Evolutionary conservation across 2,329 filamentous ascomycete genomes (phyloP), one percentile per base, ranked within the genome.

Genomic region (Penicillium sp.): DNA sequence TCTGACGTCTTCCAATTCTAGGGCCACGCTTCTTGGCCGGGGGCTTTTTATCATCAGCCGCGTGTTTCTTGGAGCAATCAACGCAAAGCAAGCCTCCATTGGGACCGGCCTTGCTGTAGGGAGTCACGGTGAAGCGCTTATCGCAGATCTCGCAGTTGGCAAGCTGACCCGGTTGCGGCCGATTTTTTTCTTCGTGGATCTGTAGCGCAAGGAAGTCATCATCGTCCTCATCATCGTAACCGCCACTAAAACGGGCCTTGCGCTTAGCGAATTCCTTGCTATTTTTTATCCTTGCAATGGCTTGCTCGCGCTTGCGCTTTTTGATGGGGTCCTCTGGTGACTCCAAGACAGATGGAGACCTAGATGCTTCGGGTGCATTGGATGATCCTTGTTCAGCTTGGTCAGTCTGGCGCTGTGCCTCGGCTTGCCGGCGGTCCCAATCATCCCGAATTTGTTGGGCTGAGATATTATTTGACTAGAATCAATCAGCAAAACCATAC

Each of bases 91-190:
- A 78, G 16, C 91, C 91, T 4, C 92, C 92, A n/a, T 88, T 81
- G 0, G 90, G 88, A 0, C 89, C 91, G 28, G 87, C 83, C 61
- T 91, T 88, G 59, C 88, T 91, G 75, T 97, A 97, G 0, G 90
- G 83, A 0, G 93, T 97, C 42, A 97, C 92, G 0, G 91, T 96
- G 69, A 97, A 97, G 36, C 91, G 86, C 60, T 94, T 96, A 41
- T 83, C 81, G 72, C 93, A 97, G 3, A 87, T 77, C 59, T 89
- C 91, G 69, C 93, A 97, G 62, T 96, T 92, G 60, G 89, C 91
- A 68, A 93, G 84, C 72, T 97, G 93, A 2, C 90, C 91, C 1
- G 91, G 89, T n/a, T 87, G 71, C 1, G 87, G 86, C 26, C 69
- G 70, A 22, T 70, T 65, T 63, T 84, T 85, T 63, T 82, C 78